phyloP scores from a whole-genome alignment of 139 green algal genomes.

The Ostreobium quekettii region DNA sequence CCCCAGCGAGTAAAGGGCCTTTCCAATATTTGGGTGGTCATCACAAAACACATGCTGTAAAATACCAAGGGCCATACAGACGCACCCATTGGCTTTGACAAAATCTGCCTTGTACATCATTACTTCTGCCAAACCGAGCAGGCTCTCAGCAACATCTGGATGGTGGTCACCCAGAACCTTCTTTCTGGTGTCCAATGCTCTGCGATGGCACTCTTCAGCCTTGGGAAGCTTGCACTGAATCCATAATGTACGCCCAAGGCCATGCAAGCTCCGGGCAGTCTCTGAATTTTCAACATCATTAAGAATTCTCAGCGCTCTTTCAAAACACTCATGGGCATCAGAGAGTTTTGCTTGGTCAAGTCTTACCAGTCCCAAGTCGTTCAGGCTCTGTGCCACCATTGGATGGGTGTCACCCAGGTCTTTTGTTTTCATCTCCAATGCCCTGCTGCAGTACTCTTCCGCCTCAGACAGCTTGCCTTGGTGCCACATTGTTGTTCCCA shows the following conservation, averaged over 20 bases:
- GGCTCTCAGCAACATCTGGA: neutral
- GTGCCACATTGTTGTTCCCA: neutral
- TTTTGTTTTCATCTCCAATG: neutral
- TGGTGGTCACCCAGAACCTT: neutral
- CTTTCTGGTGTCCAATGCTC: neutral
- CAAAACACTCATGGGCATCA: neutral
- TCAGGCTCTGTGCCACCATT: neutral
- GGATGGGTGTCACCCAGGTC: neutral
- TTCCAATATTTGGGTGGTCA: neutral
- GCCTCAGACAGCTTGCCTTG: neutral
- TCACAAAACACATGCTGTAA: neutral
- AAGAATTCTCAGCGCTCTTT: neutral
- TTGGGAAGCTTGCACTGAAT: neutral
- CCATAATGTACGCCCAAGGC: neutral
- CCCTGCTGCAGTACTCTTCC: neutral
- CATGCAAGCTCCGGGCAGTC: too few species aligned
- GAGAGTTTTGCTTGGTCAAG: too few species aligned
- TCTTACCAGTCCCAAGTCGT: neutral
- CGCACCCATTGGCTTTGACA: neutral
- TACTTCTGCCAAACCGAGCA: neutral
- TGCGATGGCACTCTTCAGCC: neutral
- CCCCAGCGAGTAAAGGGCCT: too few species aligned
- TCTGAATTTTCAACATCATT: neutral
- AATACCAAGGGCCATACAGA: neutral
- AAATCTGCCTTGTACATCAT: neutral